These are phyloP conservation scores for Cladophialophora carrionii DNA, from an alignment of 2,329 filamentous ascomycete species.

Conservation along the genomic window DNA sequence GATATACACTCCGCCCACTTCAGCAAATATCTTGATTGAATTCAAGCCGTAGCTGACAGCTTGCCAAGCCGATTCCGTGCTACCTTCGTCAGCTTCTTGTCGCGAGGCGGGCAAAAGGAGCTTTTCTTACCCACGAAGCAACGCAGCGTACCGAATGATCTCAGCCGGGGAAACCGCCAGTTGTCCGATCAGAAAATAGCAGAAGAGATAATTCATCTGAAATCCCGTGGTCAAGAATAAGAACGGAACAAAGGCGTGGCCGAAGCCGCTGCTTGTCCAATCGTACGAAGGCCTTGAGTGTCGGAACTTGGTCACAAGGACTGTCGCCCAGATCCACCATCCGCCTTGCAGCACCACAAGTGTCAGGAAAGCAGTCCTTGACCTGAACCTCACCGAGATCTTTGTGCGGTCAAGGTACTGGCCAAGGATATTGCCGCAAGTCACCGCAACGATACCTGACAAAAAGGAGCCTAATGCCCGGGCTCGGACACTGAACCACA, in stretches of 20 bases:
- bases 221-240: conserved; percentile 69
- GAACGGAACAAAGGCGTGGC: conserved; percentile 67
- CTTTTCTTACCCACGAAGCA: conserved; percentile 58
- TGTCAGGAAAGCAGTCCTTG: conserved; percentile 59
- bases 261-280: conserved; percentile 67
- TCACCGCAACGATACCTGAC: conserved; percentile 68
- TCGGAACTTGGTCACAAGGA: conserved; percentile 65
- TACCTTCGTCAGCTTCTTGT: conserved; percentile 3
- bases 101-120: neutral
- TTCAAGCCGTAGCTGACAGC: conserved; percentile 71
- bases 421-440: conserved; percentile 67
- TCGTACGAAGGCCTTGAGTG: conserved; percentile 64
- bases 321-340: conserved; percentile 73
- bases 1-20: conserved; percentile 69
- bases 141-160: conserved; percentile 68
- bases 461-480: conserved; percentile 72
- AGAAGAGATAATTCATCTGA: conserved; percentile 73
- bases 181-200: conserved; percentile 73
- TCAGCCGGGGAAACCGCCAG: conserved; percentile 65
- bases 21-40: conserved; percentile 64
- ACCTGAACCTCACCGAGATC: conserved; percentile 58
- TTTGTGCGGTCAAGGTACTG: conserved; percentile 63
- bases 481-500: conserved; percentile 72
- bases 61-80: conserved; percentile 73
- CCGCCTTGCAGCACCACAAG: conserved; percentile 51